Evolutionary conservation across 768 basidiomycete genomes (phyloP).

Genomic region (Auricularia sp.): DNA sequence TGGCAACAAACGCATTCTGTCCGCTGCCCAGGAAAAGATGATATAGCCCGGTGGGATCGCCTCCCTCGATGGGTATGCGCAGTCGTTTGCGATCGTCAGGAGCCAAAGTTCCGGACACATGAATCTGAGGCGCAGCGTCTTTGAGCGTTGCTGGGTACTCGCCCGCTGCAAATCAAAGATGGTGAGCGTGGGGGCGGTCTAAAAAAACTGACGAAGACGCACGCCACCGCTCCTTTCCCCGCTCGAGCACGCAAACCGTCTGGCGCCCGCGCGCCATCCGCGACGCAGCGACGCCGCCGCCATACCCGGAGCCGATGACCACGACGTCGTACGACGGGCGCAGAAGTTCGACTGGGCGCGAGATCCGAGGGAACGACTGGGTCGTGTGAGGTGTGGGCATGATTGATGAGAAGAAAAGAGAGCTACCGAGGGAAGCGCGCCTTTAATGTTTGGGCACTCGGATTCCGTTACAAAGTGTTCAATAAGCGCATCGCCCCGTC

Average conservation of each 20-base stretch:
- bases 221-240: constrained; percentile 1
- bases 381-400: background rate
- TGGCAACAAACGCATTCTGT: constrained; percentile 3
- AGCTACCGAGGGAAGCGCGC: too few species aligned
- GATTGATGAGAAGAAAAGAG: too few species aligned
- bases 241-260: constrained; percentile 2
- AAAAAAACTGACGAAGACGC: background rate
- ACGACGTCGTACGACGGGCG: background rate
- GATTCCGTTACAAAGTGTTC: too few species aligned
- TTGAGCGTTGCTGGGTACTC: constrained; percentile 1
- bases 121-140: background rate
- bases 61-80: background rate
- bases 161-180: background rate
- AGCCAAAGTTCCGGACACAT: background rate
- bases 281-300: constrained; percentile 5
- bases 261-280: constrained; percentile 4
- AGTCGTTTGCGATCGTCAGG: background rate
- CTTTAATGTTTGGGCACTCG: too few species aligned
- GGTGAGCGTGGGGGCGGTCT: too few species aligned
- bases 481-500: too few species aligned
- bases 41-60: constrained; percentile 2
- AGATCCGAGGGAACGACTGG: background rate
- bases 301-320: constrained; percentile 3
- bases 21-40: constrained; percentile 1
- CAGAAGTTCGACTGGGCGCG: background rate